Base-by-base conservation (phyloP, 371 early-diverging fungal genomes). In the Capniomyces stellatus region DNA sequence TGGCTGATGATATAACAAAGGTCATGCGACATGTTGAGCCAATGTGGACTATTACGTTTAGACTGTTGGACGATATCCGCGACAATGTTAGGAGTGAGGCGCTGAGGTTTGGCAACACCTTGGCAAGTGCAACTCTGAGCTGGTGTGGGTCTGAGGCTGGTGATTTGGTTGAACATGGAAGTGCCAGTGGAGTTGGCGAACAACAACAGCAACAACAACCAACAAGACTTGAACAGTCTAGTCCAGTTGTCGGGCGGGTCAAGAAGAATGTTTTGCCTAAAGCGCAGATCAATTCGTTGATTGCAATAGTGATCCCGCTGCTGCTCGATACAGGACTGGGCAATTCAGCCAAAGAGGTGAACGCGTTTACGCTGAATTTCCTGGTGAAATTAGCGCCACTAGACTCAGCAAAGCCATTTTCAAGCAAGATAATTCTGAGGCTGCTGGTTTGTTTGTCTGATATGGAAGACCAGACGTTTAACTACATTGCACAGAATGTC, bases 51-150 rank as follows among this genome's bases (percentile, higher is more conserved):
- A 87, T 89, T 85, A 75, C 78, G 23, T 92, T 94, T 74, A 69
- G 90, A 25, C 80, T 82, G 12, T 59, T 94, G 50, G 95, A 94
- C 60, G 95, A 94, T 54, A 89, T 94, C 59, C 91, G 92, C 59
- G 91, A 87, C 58, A 85, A 82, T 43, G 95, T 94, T 2, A 75
- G 93, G 2, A 66, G 74, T 40, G 85, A 92, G 0, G 93, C 85
- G 1, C 82, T 89, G 15, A 72, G 75, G 55, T 74, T 85, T 4
- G 87, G 87, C 67, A 79, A 82, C 47, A 72, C 80, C 0, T 58
- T 92, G 54, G 84, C 85, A 1, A 75, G 75, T 13, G 63, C 87
- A 39, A 92, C 92, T 0, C 78, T 92, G 2, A 74, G 79, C 54
- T 87, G 83, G 59, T 85, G 85, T 60, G 91, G 91, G 51, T 89